Conservation (phyloP, 139 green algal species). For the Picochlorum sp. region DNA sequence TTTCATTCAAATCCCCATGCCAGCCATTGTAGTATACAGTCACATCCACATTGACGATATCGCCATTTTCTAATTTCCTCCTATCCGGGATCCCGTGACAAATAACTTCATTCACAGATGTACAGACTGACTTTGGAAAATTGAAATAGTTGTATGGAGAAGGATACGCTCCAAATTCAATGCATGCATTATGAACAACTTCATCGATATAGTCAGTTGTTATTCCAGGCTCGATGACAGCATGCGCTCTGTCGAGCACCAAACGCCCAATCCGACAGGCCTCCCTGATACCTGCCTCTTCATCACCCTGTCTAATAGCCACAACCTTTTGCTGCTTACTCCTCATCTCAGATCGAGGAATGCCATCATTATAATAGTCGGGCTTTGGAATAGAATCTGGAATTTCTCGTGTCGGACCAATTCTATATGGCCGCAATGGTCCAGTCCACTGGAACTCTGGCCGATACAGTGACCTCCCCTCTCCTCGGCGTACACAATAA, state of each 20-base stretch:
- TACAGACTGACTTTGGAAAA: conserved; percentile 93
- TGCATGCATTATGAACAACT: conserved; percentile 70
- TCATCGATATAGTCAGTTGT: conserved; percentile 94
- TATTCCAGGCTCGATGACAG: conserved; percentile 60
- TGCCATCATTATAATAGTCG: conserved; percentile 54
- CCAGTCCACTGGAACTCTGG: conserved; percentile 84
- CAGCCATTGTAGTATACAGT: conserved; percentile 78
- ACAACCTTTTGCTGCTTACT: conserved; percentile 65
- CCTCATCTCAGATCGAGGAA: conserved; percentile 56
- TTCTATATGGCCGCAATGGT: conserved; percentile 58
- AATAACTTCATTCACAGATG: conserved; percentile 96
- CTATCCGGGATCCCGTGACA: conserved; percentile 97
- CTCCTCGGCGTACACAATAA: conserved; percentile 62
- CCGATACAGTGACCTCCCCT: conserved; percentile 41
- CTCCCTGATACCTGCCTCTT: conserved; percentile 63
- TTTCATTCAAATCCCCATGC: conserved; percentile 97
- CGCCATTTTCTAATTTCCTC: conserved; percentile 78
- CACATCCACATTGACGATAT: conserved; percentile 98
- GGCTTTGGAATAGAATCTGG: conserved; percentile 56
- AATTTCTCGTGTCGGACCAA: conserved; percentile 65
- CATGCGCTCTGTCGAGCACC: conserved; percentile 72
- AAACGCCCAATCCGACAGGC: conserved; percentile 63
- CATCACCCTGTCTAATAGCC: conserved; percentile 40
- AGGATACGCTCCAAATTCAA: conserved; percentile 77
- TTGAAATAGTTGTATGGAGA: conserved; percentile 82